Conservation (phyloP, 2,329 filamentous ascomycete species). For the Penicillium sp. region DNA sequence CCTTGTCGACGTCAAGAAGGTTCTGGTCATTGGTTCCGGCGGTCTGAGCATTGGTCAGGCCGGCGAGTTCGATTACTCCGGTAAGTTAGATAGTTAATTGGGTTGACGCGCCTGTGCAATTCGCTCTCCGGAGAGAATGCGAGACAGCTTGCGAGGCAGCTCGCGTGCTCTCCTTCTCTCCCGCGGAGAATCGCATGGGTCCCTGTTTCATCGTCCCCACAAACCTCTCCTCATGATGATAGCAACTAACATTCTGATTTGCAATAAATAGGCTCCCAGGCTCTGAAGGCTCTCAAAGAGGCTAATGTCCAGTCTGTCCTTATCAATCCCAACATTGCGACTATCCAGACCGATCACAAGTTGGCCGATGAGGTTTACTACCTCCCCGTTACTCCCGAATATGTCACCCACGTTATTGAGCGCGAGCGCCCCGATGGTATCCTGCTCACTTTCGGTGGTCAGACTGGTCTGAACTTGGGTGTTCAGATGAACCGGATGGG, state of each 20-base stretch:
- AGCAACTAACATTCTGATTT: constrained; percentile 26
- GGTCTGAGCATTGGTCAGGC: constrained; percentile 96
- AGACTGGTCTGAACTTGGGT: constrained; percentile 95
- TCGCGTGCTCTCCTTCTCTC: constrained; percentile 2
- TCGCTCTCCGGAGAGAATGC: neutral
- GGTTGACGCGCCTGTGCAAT: neutral
- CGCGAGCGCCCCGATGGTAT: constrained; percentile 95
- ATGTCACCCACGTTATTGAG: constrained; percentile 97
- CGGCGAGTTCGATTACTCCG: constrained; percentile 98
- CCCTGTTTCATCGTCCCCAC: neutral
- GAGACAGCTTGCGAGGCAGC: constrained; percentile 3
- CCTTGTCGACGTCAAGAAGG: constrained; percentile 91
- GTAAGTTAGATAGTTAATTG: constrained; percentile 58
- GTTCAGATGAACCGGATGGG: constrained; percentile 97
- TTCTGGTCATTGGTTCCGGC: constrained; percentile 93
- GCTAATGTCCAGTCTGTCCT: constrained; percentile 88
- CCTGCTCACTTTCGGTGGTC: constrained; percentile 94
- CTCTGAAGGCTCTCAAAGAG: constrained; percentile 95
- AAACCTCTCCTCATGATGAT: neutral
- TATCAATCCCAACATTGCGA: constrained; percentile 98
- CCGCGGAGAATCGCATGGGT: constrained; percentile 15
- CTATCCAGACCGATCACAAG: constrained; percentile 95
- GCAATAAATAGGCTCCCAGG: constrained; percentile 75
- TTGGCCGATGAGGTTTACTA: constrained; percentile 98
- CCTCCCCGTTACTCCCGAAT: constrained; percentile 95